Evolutionary conservation across 1,284 basidiomycete species (phyloP).

Genomic region (Irpex sp.): DNA sequence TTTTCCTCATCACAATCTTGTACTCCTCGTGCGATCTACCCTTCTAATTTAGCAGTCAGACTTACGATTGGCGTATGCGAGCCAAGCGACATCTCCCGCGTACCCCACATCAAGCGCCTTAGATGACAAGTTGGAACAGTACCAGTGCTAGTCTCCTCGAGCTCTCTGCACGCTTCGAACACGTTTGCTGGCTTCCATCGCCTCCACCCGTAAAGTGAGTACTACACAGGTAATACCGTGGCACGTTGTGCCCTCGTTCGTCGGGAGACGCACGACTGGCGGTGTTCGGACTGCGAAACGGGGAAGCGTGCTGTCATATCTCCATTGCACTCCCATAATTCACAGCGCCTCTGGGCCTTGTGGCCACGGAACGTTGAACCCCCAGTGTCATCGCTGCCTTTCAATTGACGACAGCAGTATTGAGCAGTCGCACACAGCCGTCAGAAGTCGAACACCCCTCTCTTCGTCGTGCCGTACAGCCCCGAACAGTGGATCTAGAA

Average conservation of each 20-base stretch:
- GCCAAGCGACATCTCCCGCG: neutral
- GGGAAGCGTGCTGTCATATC: neutral
- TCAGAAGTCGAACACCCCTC: neutral
- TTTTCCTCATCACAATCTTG: neutral
- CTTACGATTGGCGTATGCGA: neutral
- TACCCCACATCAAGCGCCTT: neutral
- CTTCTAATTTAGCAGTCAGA: neutral
- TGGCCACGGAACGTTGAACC: neutral
- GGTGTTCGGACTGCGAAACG: neutral
- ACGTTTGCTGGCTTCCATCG: constrained; percentile 1
- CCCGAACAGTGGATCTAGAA: neutral
- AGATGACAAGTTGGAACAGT: neutral
- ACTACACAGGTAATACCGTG: neutral
- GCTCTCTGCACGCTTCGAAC: neutral
- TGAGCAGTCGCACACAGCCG: neutral
- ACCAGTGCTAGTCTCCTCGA: neutral
- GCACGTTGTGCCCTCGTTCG: neutral
- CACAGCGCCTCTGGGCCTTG: neutral
- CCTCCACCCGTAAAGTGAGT: neutral
- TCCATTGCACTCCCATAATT: neutral
- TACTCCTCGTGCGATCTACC: neutral
- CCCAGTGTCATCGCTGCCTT: neutral
- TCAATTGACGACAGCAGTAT: neutral
- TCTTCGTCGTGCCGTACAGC: neutral
- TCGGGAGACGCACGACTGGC: neutral